phyloP scores from a whole-genome alignment of 192 early-diverging fungal species.

The Backusella parvicylindrica region DNA sequence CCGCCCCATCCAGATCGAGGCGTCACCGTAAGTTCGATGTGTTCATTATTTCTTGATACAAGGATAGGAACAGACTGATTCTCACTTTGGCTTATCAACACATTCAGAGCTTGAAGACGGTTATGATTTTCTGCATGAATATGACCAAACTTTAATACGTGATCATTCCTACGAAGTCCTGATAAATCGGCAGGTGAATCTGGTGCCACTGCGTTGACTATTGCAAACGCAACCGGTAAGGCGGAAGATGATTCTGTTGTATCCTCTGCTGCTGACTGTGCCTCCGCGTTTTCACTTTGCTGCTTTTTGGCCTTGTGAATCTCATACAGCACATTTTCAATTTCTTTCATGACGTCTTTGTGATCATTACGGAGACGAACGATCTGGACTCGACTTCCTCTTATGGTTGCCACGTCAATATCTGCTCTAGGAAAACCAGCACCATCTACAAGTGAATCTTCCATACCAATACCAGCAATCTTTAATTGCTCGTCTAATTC shows the following conservation, averaged over 20 bases:
- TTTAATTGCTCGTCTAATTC: slow-evolving; percentile 35
- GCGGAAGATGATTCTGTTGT: not conserved
- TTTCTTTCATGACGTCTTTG: slow-evolving; percentile 46
- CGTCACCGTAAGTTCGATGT: slow-evolving; percentile 30
- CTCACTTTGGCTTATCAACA: slow-evolving; percentile 32
- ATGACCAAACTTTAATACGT: slow-evolving; percentile 42
- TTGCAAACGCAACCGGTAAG: slow-evolving; percentile 40
- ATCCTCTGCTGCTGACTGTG: not conserved
- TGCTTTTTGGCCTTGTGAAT: slow-evolving; percentile 40
- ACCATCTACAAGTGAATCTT: slow-evolving; percentile 40
- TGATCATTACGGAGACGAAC: slow-evolving; percentile 41
- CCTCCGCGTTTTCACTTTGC: not conserved
- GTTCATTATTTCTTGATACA: slow-evolving; percentile 29
- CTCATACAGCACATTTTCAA: slow-evolving; percentile 43
- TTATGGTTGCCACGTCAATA: slow-evolving; percentile 46
- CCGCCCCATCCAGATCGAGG: slow-evolving; percentile 52
- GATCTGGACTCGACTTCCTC: slow-evolving; percentile 39
- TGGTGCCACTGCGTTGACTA: slow-evolving; percentile 53
- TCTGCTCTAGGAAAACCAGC: slow-evolving; percentile 52
- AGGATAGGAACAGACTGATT: slow-evolving; percentile 38
- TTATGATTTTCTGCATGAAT: slow-evolving; percentile 33
- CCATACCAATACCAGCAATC: slow-evolving; percentile 45
- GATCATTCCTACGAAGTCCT: slow-evolving; percentile 42
- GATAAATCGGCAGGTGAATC: slow-evolving; percentile 52
- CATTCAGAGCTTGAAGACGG: slow-evolving; percentile 37